These are phyloP conservation scores for Daldinia caldariorum DNA, from an alignment of 495 filamentous ascomycete species.

Conservation along the genomic window DNA sequence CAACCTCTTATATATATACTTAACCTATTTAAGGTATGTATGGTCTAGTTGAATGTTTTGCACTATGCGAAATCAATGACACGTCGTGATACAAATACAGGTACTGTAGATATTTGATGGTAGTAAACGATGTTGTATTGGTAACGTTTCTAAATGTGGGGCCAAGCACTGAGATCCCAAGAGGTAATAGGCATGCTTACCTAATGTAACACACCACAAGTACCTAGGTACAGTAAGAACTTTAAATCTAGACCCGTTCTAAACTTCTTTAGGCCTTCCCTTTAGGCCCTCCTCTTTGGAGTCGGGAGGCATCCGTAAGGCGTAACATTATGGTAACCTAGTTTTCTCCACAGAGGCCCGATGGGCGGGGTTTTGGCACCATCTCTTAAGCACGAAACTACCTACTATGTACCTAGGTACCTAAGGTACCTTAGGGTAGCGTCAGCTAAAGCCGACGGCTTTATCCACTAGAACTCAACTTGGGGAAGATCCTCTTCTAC, in stretches of 20 bases:
- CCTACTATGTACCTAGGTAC: no score
- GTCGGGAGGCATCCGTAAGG: not conserved
- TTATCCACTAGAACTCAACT: not conserved
- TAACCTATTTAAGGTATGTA: not conserved
- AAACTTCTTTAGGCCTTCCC: not conserved
- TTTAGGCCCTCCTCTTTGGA: not conserved
- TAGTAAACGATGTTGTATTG: no score
- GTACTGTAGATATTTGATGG: no score
- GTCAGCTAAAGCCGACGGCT: not conserved
- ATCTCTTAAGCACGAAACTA: constrained; percentile 5
- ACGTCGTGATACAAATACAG: not conserved
- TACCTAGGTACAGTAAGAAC: not conserved
- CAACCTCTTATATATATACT: not conserved
- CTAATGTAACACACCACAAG: no score
- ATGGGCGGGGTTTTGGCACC: constrained; percentile 1
- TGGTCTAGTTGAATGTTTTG: not conserved
- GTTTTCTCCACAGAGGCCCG: no score
- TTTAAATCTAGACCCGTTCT: not conserved
- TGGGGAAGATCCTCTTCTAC: not conserved
- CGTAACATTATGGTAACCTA: not conserved
- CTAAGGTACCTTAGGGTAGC: no score
- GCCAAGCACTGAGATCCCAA: no score
- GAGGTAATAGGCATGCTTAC: no score
- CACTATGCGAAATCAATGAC: not conserved
- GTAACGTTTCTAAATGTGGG: no score